Evolutionary conservation across 176 grass and related monocot species (phyloP), one percentile per base, ranked within the genome.

Genomic region (Hsuehochloa calcarea): DNA sequence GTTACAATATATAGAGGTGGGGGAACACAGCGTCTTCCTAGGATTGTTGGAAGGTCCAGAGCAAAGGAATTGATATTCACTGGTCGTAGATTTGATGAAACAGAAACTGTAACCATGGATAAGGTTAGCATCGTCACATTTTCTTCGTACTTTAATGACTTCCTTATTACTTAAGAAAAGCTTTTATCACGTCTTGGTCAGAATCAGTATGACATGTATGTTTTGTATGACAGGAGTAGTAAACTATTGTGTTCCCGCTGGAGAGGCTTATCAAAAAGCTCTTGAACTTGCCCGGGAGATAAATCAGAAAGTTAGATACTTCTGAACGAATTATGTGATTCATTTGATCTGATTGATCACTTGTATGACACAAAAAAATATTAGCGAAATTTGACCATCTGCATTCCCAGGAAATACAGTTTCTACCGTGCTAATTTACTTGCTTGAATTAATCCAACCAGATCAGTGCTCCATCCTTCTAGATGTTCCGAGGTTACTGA

Each of bases 51-150:
- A 79, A 92, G 66, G 56, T 85, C 90, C 45, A 88, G 83, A 83
- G 96, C 96, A 50, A 99, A 96, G 80, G 96, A 99, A 63, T 82
- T 96, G 39, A 99, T 96, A 92, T 91, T 96, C 85, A 99, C 93
- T 29, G 93, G 89, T 3, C 90, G 91, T 70, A 90, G 90, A 79
- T 89, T 99, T 69, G 88, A 92, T 96, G 91, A 85, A 25, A 80
- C 27, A 71, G 86, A 99, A 88, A 93, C 93, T 81, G 31, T 88
- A 75, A 94, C 86, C 31, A 85, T 92, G 49, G 91, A 93, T 92
- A 89, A 63, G 31, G 61, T 40, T 15, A 49, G 13, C 52, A 20
- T 64, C 10, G 1, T 23, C 17, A 43, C 56, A 34, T 70, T 81
- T 87, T 80, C 20, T 74, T 74, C 10, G 1, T 83, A 19, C 45